Percentiles rank a stretch among this genome's conserved stretches.
phyloP scores from a whole-genome alignment of 768 basidiomycete species.

The Suillus ampliporus region DNA sequence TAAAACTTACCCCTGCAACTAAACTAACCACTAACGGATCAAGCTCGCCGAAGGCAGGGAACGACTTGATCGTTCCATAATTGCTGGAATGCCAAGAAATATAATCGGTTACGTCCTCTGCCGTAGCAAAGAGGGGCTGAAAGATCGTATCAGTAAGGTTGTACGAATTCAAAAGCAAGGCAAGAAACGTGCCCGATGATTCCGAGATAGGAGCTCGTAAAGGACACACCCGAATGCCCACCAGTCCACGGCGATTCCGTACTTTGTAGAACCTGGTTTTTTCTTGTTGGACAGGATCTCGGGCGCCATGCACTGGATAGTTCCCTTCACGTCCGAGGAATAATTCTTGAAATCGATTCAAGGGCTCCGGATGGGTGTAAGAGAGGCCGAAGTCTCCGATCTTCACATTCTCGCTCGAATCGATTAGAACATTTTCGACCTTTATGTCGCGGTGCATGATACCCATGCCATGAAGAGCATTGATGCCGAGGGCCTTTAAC shows the following conservation, averaged over 20 bases:
- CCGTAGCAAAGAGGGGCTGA: constrained; percentile 40
- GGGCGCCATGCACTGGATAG: constrained; percentile 46
- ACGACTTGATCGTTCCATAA: constrained; percentile 19
- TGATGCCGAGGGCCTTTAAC: constrained; percentile 46
- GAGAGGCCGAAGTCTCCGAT: constrained; percentile 50
- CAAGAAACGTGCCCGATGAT: constrained; percentile 29
- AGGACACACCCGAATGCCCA: constrained; percentile 49
- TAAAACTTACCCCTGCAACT: constrained; percentile 36
- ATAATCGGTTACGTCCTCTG: constrained; percentile 28
- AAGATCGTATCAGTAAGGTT: background rate
- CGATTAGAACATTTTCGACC: constrained; percentile 71
- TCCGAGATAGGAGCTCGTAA: constrained; percentile 41
- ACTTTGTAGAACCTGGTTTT: constrained; percentile 18
- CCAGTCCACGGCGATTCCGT: constrained; percentile 45
- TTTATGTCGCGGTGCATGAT: constrained; percentile 76
- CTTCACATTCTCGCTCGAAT: constrained; percentile 43
- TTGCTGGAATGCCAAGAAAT: constrained; percentile 23
- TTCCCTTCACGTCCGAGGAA: constrained; percentile 37
- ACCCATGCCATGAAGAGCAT: constrained; percentile 58
- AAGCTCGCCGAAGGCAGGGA: constrained; percentile 30
- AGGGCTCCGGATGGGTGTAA: constrained; percentile 23
- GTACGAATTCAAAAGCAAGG: background rate
- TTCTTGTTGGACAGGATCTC: constrained; percentile 41
- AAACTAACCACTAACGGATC: constrained; percentile 29
- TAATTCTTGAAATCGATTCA: constrained; percentile 33